These are phyloP conservation scores for Boletus sp. DNA, from an alignment of 768 basidiomycete species.

Conservation along the genomic window DNA sequence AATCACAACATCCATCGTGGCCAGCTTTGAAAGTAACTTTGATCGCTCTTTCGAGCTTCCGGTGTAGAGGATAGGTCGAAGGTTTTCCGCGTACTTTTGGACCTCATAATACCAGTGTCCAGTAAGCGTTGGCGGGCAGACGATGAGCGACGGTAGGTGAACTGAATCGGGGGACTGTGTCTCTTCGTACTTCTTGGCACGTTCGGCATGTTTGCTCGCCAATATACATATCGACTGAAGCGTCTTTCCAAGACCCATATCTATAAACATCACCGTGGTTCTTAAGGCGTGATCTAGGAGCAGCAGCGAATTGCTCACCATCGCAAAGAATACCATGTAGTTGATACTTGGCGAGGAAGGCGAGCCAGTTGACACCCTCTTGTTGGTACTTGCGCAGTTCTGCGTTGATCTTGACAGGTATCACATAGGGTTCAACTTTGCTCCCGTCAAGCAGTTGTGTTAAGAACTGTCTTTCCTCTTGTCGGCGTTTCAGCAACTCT, in stretches of 20 bases:
- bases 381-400: conserved; percentile 97
- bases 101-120: conserved; percentile 99
- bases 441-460: conserved; percentile 91
- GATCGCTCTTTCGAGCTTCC: conserved; percentile 83
- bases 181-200: conserved; percentile 62
- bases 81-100: conserved; percentile 82
- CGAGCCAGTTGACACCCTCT: conserved; percentile 98
- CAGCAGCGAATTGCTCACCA: conserved; percentile 49
- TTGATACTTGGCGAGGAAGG: conserved; percentile 97
- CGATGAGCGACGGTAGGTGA: conserved; percentile 89
- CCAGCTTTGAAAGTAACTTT: conserved; percentile 61
- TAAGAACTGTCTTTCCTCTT: conserved; percentile 87
- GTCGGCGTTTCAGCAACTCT: conserved; percentile 81
- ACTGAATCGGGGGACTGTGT: conserved; percentile 72
- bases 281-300: not conserved
- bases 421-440: conserved; percentile 86
- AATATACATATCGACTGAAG: conserved; percentile 97
- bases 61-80: conserved; percentile 84
- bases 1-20: conserved; percentile 84
- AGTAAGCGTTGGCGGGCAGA: conserved; percentile 96
- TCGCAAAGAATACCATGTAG: conserved; percentile 97
- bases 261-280: conserved; percentile 39
- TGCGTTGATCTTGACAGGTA: conserved; percentile 88
- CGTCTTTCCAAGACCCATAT: conserved; percentile 99
- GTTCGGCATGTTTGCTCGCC: conserved; percentile 90